A percentile compares a stretch with the other conserved stretches of the same genome.
Evolutionary conservation across 345 rosid species (phyloP).

Genomic region (Euphorbia pulcherrima): DNA sequence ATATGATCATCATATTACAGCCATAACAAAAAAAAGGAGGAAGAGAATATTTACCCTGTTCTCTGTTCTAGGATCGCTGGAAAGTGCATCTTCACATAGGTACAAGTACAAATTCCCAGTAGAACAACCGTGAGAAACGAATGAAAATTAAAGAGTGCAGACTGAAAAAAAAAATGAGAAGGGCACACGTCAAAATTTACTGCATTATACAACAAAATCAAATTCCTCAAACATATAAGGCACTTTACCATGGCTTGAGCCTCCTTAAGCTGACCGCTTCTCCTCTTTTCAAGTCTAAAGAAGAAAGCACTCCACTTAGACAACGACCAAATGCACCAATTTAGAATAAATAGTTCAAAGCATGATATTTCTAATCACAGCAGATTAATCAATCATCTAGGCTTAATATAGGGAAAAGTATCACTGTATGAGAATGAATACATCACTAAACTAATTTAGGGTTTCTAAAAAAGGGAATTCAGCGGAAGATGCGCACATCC

Average conservation of each 20-base stretch:
- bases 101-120: constrained; percentile 87
- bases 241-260: constrained; percentile 20
- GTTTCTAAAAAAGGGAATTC: too few relatives aligned
- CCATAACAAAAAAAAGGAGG: neutral
- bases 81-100: constrained; percentile 89
- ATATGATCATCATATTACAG: neutral
- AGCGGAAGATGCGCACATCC: too few relatives aligned
- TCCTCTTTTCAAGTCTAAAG: constrained; percentile 16
- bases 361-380: neutral
- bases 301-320: neutral
- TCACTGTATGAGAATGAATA: too few relatives aligned
- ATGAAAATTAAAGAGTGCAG: constrained; percentile 93
- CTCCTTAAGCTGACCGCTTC: constrained; percentile 1
- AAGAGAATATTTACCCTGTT: constrained; percentile 53
- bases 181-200: neutral
- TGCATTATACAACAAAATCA: neutral
- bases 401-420: too few relatives aligned
- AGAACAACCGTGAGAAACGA: constrained; percentile 83
- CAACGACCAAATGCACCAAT: neutral
- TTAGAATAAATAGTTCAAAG: neutral
- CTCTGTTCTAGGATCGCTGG: constrained; percentile 90
- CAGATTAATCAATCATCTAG: too few relatives aligned
- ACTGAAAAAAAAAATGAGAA: constrained; percentile 40
- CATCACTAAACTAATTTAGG: neutral
- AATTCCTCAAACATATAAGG: neutral